Evolutionary conservation across 352 stramenopile genomes (phyloP), one percentile per base, ranked within the genome.

Genomic region (Phytophthora palmivora): DNA sequence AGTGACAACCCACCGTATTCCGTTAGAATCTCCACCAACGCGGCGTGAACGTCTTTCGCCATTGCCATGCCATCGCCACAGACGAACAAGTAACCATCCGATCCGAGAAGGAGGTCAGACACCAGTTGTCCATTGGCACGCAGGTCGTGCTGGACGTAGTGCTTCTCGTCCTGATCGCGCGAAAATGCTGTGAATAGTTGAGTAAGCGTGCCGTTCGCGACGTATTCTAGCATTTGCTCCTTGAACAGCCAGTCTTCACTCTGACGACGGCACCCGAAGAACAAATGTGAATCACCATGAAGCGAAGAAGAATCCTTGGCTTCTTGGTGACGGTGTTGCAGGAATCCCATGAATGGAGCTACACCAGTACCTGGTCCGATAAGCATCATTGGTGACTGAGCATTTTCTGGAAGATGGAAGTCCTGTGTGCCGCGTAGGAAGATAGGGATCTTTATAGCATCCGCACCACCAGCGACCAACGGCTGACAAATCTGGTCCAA

Each of bases 311-410:
- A 19, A 81, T 37, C 26, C 34, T 71, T 53, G 15, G 61, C 47
- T 58, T 91, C 70, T 14, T 74, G 28, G 15, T 78, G 54, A 18
- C 90, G 92, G 57, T 99, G 95, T 53, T 95, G 81, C 33, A 99
- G 51, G 58, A 99, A 99, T 33, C 96, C 95, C 58, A 98, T 94
- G 76, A 99, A 99, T 16, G 97, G 96, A 11, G 97, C 90, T 44
- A 99, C 96, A 22, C 97, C 97, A 14, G 97, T 99, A 32, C 97
- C 97, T 2, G 96, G 96, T 3, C 97, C 97, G 51, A 99, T 97
- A 12, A 99, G 78, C 45, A 99, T 50, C n/a, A 99, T 71, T 0
- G 96, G 95, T 43, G 73, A 90, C 21, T 84, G 72, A n/a, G 91
- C 61, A 26, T 79, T 84, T 6, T 72, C 72, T 3, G 97, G 97